Base-by-base conservation (phyloP, 1,139 yeast genomes). In the Kodamaea sp. region DNA sequence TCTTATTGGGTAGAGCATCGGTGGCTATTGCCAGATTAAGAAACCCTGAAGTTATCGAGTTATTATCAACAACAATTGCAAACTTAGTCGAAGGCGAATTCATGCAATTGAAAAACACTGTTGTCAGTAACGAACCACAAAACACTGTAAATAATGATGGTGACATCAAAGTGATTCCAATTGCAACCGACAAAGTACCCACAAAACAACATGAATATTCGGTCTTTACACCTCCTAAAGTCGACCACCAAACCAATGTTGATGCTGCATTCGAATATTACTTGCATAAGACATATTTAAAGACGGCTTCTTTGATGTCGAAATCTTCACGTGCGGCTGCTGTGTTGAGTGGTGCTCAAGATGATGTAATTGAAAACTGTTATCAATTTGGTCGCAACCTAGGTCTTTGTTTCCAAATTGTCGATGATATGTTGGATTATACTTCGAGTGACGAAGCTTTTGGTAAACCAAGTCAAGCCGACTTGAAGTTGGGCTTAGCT, bases 21-120 rank as follows among this genome's bases (percentile, higher is more conserved):
- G 97, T 92, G 15, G 92, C 97, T 2, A 83, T 92, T 51, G 95
- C 97, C 7, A 72, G 98, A 46, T 68, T 94, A 38, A 73, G 97
- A 58, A 90, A 92, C 59, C 94, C 96, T n/a, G 97, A 92, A 66
- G 98, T 92, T 36, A 90, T 89, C 47, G 98, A 92, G 64, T 73
- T 94, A 45, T 78, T 94, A 65, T 88, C 97, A 5, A 92, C 97
- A 6, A 85, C 97, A 30, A 92, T 92, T 58, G 98, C 97, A 23
- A 94, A 94, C 59, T 72, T 94, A 45, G 98, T 92, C 1, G 98
- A 94, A 65, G 98, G 98, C 35, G 98, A 92, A 63, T 90, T 92
- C 58, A 90, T 92, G 97, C 98, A 92, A 65, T 76, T 92, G 67
- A 90, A 90, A 53, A 92, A 92, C 62, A 88, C 96, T 1, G 94